Percentiles rank a stretch among this genome's conserved stretches.
Conservation (phyloP, 371 early-diverging fungal species). For the Rhizopus sp. region DNA sequence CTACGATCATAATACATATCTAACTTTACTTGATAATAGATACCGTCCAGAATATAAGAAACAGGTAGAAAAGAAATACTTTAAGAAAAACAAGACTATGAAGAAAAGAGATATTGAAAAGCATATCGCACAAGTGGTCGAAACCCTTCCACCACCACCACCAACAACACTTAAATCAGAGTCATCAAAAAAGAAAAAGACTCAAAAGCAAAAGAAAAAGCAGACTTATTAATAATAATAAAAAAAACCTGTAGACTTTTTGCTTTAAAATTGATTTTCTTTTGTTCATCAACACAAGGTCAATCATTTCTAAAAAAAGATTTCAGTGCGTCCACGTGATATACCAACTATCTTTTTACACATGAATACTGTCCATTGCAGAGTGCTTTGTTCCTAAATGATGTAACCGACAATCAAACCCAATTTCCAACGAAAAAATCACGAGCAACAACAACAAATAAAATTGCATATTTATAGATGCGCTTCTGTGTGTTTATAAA, state of each 20-base stretch:
- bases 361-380: no score
- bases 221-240: constrained; percentile 1
- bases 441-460: no score
- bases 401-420: no score
- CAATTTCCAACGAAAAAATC: no score
- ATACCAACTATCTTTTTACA: no score
- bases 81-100: constrained; percentile 3
- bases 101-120: constrained; percentile 12
- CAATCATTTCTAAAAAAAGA: no score
- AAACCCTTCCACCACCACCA: neutral
- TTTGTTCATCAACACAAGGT: no score
- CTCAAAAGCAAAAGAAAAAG: constrained; percentile 4
- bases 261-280: no score
- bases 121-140: constrained; percentile 9
- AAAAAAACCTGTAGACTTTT: neutral
- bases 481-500: no score
- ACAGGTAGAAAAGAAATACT: neutral
- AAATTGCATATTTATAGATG: no score
- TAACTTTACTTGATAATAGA: neutral
- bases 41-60: neutral
- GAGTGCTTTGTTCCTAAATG: no score
- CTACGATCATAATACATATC: neutral
- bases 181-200: constrained; percentile 7
- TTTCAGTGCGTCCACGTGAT: no score
- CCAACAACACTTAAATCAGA: constrained; percentile 6